Base-by-base conservation (phyloP, 2,329 filamentous ascomycete species). In the Talaromyces piceae region DNA sequence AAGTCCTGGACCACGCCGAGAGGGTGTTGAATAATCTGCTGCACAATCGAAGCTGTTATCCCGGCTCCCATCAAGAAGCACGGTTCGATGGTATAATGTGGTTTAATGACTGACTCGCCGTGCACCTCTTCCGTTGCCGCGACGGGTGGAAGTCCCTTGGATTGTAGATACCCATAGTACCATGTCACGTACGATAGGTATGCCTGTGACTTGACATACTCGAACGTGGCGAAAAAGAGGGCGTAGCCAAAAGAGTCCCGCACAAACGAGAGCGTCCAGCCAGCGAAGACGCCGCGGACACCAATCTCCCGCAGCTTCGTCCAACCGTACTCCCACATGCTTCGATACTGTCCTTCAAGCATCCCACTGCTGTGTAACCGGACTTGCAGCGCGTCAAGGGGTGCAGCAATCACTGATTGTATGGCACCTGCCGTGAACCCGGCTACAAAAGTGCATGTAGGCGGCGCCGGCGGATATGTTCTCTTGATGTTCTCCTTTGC, bases 81-180 rank as follows among this genome's bases (percentile, higher is more conserved):
- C 3, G 82, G 82, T 56, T 84, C 82, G 30, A 85, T 65, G 45
- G 79, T 73, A 63, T 83, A 85, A 60, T 85, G 80, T 3, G 82
- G 82, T 50, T 73, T 75, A 53, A 85, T 82, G 7, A 77, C 48
- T 49, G 52, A 23, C 28, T 54, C 44, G 9, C 37, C 25, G 37
- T 50, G 46, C 8, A 50, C 33, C n/a, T 41, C 31, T 16, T 50
- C 44, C 25, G 47, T 41, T 22, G 39, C 27, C 22, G 26, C 7
- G 25, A 50, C 43, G 8, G 41, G 46, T 9, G 58, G 41, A 58
- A 58, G 26, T 16, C 49, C 51, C 20, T 46, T 53, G 33, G 55
- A 56, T 41, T 59, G 62, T 25, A 70, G 58, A 13, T 64, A 66
- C 20, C 77, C 77, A 59, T 84, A 84, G 57, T 78, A 82, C 53